Base-by-base conservation (phyloP, 192 early-diverging fungal genomes). In the Chytriomyces hyalinus region DNA sequence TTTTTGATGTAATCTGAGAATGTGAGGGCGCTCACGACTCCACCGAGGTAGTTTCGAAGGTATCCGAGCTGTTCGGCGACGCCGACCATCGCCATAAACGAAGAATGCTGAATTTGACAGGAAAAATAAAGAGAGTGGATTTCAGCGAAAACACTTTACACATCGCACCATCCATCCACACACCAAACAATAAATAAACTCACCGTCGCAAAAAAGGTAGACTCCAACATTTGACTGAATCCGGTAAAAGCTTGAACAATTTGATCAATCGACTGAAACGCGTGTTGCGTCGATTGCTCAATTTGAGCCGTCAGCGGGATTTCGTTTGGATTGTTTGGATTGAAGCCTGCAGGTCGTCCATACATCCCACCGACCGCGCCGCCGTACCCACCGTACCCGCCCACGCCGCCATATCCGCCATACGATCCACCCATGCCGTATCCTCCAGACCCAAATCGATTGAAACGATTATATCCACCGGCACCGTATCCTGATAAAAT, bases 61-160 rank as follows among this genome's bases (percentile, higher is more conserved):
- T 94, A 88, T n/a, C 96, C 94, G 74, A 99, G 93, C 82, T 99
- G 97, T 73, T 99, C 97, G 53, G 94, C 95, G n/a, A 99, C 95
- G 47, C 96, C 97, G 17, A 98, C 91, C 90, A 98, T 96, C 15
- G 96, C 94, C 94, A 97, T 87, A 47, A 87, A 87, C 13, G 76
- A 74, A 36, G 81, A 83, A 69, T 80, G 77, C 73, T 75, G 36
- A 36, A 36, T 36, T 36, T 36, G 36, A 36, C 36, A 36, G 4
- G 36, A 4, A 36, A 36, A 36, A 36, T 1, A 59, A 57, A 11
- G 0, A 15, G 53, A 15, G 11, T 59, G 15, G 15, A 1, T 59
- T 59, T 59, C 1, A 59, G 22, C 22, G 17, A 60, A 60, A 60
- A 60, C 57, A 60, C 57, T 60, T 60, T 60, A 60, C 57, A n/a